Evolutionary conservation across 2,329 filamentous ascomycete genomes (phyloP).

Genomic region (Curvularia lunata): DNA sequence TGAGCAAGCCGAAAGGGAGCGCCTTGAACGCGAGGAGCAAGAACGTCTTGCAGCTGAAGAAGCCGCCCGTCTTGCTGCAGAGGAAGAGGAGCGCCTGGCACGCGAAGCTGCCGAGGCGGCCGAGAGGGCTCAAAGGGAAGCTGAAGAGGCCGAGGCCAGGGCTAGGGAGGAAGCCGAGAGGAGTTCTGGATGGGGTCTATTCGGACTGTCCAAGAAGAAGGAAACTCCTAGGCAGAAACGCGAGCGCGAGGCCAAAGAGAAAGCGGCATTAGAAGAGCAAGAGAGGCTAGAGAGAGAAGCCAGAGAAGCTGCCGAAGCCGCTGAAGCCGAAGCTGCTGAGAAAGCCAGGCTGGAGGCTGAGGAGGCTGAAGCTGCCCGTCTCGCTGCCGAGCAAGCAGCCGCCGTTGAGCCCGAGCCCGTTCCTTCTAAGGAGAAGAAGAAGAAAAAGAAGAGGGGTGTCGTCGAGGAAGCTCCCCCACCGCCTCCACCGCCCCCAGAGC

Average conservation of each 20-base stretch:
- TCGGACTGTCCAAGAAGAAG: conserved; percentile 44
- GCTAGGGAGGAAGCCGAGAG: conserved; percentile 33
- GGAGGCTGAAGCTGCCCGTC: conserved; percentile 25
- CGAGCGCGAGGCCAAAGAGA: conserved; percentile 38
- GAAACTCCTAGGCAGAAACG: conserved; percentile 38
- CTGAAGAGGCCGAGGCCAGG: conserved; percentile 28
- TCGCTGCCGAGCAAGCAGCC: conserved; percentile 39
- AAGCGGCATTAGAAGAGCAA: conserved; percentile 37
- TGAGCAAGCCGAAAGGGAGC: conserved; percentile 34
- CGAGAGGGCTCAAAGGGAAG: conserved; percentile 26
- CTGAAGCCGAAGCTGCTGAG: conserved; percentile 36
- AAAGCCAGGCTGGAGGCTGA: conserved; percentile 46
- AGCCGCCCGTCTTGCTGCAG: conserved; percentile 36
- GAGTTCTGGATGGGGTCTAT: conserved; percentile 30
- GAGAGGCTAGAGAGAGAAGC: conserved; percentile 41
- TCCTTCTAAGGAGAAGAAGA: conserved; percentile 45
- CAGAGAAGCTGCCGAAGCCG: conserved; percentile 32
- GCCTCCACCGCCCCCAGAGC: conserved; percentile 21
- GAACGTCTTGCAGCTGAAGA: conserved; percentile 42
- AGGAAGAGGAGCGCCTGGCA: conserved; percentile 37
- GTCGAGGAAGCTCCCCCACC: conserved; percentile 27
- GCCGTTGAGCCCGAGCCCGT: conserved; percentile 36
- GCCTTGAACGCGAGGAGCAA: conserved; percentile 32
- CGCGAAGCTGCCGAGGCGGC: conserved; percentile 44
- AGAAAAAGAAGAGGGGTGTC: conserved; percentile 43